Evolutionary conservation across 148 eudicot species (phyloP).

Genomic region (Arbutus unedo): DNA sequence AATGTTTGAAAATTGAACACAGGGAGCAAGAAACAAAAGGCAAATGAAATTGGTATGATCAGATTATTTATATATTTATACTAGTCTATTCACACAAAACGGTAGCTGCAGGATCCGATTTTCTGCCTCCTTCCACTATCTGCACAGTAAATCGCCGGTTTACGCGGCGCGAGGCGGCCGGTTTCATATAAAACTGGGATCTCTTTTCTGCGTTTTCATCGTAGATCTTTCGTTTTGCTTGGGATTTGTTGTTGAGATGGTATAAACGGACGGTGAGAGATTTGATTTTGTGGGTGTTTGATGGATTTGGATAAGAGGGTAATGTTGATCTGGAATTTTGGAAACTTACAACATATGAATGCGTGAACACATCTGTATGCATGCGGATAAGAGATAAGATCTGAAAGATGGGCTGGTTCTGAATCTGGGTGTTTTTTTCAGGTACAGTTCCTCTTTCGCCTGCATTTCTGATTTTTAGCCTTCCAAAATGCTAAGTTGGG

Average conservation of each 20-base stretch:
- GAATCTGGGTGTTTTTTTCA: constrained; percentile 17
- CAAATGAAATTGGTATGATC: background rate
- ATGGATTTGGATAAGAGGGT: constrained; percentile 12
- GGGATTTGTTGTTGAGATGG: background rate
- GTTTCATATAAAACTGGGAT: background rate
- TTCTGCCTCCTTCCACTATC: background rate
- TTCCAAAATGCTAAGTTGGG: background rate
- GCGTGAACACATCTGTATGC: background rate
- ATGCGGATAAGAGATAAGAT: constrained; percentile 24
- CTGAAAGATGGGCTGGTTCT: constrained; percentile 24
- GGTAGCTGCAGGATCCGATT: background rate
- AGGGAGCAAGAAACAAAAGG: background rate
- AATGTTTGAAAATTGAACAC: constrained; percentile 9
- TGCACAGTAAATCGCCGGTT: background rate
- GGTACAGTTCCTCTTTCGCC: constrained; percentile 11
- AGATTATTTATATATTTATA: background rate
- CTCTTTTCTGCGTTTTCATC: background rate
- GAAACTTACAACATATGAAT: background rate
- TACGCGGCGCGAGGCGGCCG: constrained; percentile 9
- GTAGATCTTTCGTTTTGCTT: background rate
- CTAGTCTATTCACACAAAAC: background rate
- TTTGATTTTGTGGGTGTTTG: background rate
- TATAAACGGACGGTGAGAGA: background rate
- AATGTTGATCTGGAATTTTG: background rate
- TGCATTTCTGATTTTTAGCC: constrained; percentile 9